Conservation (phyloP, 139 green algal genomes). For the Chlorella sp. region DNA sequence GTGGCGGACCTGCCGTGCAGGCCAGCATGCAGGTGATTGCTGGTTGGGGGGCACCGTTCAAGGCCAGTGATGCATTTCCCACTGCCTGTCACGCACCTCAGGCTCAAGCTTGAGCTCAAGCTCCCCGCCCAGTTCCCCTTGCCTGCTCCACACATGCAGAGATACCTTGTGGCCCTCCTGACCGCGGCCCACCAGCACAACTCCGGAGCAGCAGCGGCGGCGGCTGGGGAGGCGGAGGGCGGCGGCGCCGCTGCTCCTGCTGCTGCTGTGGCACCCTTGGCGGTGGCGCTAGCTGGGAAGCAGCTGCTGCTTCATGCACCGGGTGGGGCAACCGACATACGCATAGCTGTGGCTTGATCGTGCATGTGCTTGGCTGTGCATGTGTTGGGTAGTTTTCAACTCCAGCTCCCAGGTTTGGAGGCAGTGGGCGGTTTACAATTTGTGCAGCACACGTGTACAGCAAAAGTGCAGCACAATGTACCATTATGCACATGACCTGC, state of each 20-base stretch:
- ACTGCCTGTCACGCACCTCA: too few species aligned
- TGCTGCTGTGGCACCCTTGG: not conserved
- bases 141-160: not conserved
- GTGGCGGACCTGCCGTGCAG: not conserved
- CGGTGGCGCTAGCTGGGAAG: not conserved
- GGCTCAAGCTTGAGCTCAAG: too few species aligned
- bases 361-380: too few species aligned
- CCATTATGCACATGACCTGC: too few species aligned
- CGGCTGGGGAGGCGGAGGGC: not conserved
- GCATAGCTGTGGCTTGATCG: not conserved
- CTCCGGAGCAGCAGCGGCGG: conserved; percentile 1
- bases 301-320: conserved; percentile 4
- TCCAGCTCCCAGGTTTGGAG: too few species aligned
- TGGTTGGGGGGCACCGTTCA: too few species aligned
- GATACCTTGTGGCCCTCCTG: conserved; percentile 29
- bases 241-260: not conserved
- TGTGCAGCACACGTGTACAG: too few species aligned
- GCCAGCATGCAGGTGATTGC: conserved; percentile 21
- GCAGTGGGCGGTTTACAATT: too few species aligned
- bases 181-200: conserved; percentile 26
- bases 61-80: too few species aligned
- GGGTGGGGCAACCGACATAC: not conserved
- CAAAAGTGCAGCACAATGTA: too few species aligned
- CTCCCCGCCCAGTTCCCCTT: too few species aligned
- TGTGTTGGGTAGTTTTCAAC: too few species aligned